Conservation (phyloP, 495 filamentous ascomycete species). For the Penicillium goetzii region DNA sequence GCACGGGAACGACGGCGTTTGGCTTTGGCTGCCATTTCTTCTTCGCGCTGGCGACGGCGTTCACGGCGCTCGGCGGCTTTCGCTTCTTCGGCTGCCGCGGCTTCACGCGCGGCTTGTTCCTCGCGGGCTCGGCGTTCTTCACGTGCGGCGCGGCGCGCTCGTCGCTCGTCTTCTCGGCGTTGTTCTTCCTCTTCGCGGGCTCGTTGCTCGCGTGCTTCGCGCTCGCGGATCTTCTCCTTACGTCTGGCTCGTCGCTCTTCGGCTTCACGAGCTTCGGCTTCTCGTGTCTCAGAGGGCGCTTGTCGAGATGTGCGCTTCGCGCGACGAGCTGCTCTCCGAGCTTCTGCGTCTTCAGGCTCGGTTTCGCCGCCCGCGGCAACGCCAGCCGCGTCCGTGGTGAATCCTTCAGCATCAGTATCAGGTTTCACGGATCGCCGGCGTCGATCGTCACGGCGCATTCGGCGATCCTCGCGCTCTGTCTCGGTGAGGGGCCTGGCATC, state of each 20-base stretch:
- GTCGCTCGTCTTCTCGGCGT: slow-evolving; percentile 49
- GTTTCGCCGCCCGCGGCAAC: slow-evolving; percentile 38
- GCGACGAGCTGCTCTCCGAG: slow-evolving; percentile 54
- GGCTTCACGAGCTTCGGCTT: slow-evolving; percentile 44
- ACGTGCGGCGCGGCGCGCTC: slow-evolving; percentile 50
- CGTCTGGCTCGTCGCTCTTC: slow-evolving; percentile 49
- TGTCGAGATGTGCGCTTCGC: slow-evolving; percentile 45
- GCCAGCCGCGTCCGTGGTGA: slow-evolving; percentile 43
- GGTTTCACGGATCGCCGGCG: slow-evolving; percentile 44
- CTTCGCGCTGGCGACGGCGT: slow-evolving; percentile 43
- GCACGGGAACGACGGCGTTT: slow-evolving; percentile 41
- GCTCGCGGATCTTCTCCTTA: slow-evolving; percentile 46
- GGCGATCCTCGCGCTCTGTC: slow-evolving; percentile 50
- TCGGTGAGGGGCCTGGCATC: slow-evolving; percentile 41
- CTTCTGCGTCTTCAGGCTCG: slow-evolving; percentile 57
- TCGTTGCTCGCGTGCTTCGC: slow-evolving; percentile 45
- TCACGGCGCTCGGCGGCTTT: slow-evolving; percentile 47
- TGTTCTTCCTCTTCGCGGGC: slow-evolving; percentile 55
- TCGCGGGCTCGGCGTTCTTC: slow-evolving; percentile 52
- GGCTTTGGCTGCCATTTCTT: slow-evolving; percentile 41
- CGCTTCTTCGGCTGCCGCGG: slow-evolving; percentile 47
- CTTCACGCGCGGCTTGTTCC: slow-evolving; percentile 52
- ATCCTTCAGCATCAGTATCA: slow-evolving; percentile 51
- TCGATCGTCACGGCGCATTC: slow-evolving; percentile 47
- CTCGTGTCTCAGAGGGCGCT: slow-evolving; percentile 41